Evolutionary conservation across 345 rosid genomes (phyloP), one percentile per base, ranked within the genome.

Genomic region (Cardamine resedifolia): DNA sequence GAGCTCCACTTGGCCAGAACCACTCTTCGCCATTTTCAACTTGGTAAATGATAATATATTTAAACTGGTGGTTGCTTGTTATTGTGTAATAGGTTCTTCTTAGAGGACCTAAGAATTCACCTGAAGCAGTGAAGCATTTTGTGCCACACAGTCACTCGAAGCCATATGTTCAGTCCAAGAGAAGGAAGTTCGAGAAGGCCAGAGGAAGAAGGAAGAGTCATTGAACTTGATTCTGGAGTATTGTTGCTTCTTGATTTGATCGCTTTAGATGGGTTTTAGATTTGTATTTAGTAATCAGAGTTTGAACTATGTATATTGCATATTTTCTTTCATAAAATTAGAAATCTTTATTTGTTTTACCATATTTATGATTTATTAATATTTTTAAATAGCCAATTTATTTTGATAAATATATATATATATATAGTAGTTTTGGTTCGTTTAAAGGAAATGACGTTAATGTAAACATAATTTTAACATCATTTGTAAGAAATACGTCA

Each of bases 101-200:
- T 8, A 87, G 99, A 79, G 97, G 97, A 51, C 97, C 99, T 4
- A 95, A 91, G 96, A 95, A 88, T 61, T 75, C 90, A 2, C 93
- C 96, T 64, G 98, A 95, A 66, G 99, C 96, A 20, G 99, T 90
- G 55, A 95, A 91, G 81, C 99, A 95, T 81, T 95, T 95, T 80
- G 98, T 95, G 27, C 99, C 99, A 5, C 88, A 83, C 88, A 95
- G 96, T 82, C 86, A 83, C 75, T 64, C 93, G 12, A 95, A 95
- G 79, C 97, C 99, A 4, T 95, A 88, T 51, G 96, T 95, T 44
- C 86, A 98, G 9, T 50, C 88, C 0, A 85, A 83, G 84, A 98
- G 99, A 76, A 88, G 97, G 83, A 91, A 91, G 82, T 95, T 86
- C 69, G 96, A 91, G 85, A 87, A 65, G 74, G 98, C 96, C 27